Conservation (phyloP, 1,139 yeast genomes). For the Taphrina flavorubra region DNA sequence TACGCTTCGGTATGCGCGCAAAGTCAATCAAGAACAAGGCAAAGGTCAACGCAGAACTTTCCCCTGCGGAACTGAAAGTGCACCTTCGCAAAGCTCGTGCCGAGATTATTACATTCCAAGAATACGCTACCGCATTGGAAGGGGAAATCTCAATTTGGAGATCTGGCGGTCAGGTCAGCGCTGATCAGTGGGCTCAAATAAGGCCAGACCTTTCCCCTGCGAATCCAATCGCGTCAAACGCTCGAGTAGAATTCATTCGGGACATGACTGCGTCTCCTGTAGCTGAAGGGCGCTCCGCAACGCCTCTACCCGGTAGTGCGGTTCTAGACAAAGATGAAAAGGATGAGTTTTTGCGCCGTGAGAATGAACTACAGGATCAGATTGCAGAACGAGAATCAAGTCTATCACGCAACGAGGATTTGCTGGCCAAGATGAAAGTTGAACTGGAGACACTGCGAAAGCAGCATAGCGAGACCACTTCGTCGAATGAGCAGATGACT, state of each 20-base stretch:
- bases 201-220: not conserved
- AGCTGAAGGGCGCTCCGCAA: conserved; percentile 36
- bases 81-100: conserved; percentile 60
- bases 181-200: conserved; percentile 52
- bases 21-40: conserved; percentile 72
- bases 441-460: conserved; percentile 43
- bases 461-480: conserved; percentile 48
- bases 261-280: conserved; percentile 15
- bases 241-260: conserved; percentile 34
- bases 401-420: conserved; percentile 47
- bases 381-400: conserved; percentile 50
- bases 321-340: conserved; percentile 44
- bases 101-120: conserved; percentile 57
- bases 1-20: conserved; percentile 81
- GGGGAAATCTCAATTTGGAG: conserved; percentile 60
- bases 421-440: conserved; percentile 42
- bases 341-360: conserved; percentile 51
- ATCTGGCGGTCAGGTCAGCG: conserved; percentile 55
- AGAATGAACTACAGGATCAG: conserved; percentile 52
- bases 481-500: conserved; percentile 43
- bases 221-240: conserved; percentile 28
- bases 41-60: conserved; percentile 70
- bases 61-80: conserved; percentile 62
- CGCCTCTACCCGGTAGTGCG: conserved; percentile 38
- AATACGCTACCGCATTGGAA: conserved; percentile 60